phyloP scores from a whole-genome alignment of 169 alveolate genomes.

The Eimeria sp. region DNA sequence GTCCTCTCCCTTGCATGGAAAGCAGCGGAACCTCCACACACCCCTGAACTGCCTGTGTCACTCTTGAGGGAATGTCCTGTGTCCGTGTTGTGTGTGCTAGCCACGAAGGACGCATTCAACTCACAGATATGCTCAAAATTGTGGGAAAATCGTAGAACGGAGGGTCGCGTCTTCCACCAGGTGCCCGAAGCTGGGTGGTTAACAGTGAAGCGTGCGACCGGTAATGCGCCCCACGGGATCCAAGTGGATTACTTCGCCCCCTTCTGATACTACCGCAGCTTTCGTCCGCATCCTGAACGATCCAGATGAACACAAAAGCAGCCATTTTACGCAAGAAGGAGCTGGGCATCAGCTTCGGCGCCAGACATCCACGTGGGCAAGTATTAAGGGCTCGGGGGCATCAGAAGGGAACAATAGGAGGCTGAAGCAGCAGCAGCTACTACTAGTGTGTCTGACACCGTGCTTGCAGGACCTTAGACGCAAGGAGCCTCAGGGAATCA shows the following conservation, averaged over 20 bases:
- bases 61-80: too few species aligned
- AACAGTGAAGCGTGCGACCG: not conserved
- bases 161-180: not conserved
- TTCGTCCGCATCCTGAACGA: not conserved
- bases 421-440: not conserved
- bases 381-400: not conserved
- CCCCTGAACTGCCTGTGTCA: not conserved
- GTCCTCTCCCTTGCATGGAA: not conserved
- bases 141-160: not conserved
- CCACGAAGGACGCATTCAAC: not conserved
- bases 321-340: not conserved
- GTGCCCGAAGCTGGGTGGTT: not conserved
- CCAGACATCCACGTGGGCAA: not conserved
- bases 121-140: not conserved
- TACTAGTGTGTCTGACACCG: not conserved
- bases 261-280: not conserved
- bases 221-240: not conserved
- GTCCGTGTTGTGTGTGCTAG: not conserved
- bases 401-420: not conserved
- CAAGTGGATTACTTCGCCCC: not conserved
- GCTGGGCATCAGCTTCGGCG: not conserved
- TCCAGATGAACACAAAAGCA: not conserved
- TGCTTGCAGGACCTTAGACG: slow-evolving; percentile 8
- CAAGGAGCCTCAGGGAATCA: not conserved
- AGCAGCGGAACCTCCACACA: not conserved